These are phyloP conservation scores for Acer negundo DNA, from an alignment of 345 rosid genomes.

Conservation along the genomic window DNA sequence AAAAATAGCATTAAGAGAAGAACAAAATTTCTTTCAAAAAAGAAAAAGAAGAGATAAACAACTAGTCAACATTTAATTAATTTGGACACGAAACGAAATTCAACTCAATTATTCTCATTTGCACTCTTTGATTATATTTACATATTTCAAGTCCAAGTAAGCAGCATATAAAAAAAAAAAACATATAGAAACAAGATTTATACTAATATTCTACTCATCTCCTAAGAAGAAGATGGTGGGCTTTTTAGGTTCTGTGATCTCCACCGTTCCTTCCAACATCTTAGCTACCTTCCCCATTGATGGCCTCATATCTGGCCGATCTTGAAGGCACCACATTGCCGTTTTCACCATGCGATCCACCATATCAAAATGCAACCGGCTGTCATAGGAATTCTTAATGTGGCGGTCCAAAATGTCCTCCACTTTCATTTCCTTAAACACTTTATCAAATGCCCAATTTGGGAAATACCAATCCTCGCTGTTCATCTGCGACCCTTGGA, in stretches of 20 bases:
- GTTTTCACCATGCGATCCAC: constrained; percentile 75
- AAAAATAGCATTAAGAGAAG: too few species aligned
- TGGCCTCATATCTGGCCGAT: constrained; percentile 56
- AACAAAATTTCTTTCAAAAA: too few species aligned
- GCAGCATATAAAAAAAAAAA: neutral
- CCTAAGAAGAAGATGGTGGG: constrained; percentile 66
- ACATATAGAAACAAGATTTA: neutral
- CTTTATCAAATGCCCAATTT: constrained; percentile 70
- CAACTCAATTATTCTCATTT: neutral
- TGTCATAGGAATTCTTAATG: constrained; percentile 54
- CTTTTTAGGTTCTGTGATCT: constrained; percentile 62
- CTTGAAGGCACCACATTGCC: constrained; percentile 79
- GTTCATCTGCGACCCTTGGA: constrained; percentile 43
- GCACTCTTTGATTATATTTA: neutral
- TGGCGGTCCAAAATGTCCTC: constrained; percentile 66
- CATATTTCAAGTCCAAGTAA: too few species aligned
- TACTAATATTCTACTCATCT: constrained; percentile 31
- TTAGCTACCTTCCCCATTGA: constrained; percentile 78
- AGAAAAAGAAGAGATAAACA: too few species aligned
- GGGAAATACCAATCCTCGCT: constrained; percentile 75
- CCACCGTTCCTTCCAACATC: constrained; percentile 79
- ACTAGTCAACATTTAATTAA: too few species aligned
- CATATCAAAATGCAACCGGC: constrained; percentile 48
- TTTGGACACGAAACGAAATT: neutral
- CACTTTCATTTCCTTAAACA: constrained; percentile 57